phyloP scores from a whole-genome alignment of 2,329 filamentous ascomycete species.

The Clonostachys sp. region DNA sequence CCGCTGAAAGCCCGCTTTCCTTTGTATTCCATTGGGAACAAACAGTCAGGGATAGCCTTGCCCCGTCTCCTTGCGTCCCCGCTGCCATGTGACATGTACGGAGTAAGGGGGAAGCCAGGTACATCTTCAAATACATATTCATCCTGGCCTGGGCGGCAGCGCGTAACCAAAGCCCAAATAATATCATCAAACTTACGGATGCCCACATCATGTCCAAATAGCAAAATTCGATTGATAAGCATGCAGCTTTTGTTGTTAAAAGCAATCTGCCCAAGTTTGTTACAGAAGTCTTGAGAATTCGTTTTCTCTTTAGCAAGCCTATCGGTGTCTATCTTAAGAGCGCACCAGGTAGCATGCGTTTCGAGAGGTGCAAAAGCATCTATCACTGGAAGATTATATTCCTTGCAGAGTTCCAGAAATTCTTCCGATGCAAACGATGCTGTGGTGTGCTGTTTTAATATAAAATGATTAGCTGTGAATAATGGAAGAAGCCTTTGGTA shows the following conservation, averaged over 20 bases:
- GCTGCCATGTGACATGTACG: slow-evolving; percentile 39
- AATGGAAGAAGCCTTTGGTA: neutral
- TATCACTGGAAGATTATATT: slow-evolving; percentile 31
- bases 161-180: slow-evolving; percentile 41
- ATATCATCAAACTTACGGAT: slow-evolving; percentile 38
- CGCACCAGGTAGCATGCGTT: slow-evolving; percentile 41
- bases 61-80: slow-evolving; percentile 24
- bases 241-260: slow-evolving; percentile 33
- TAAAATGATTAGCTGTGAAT: neutral
- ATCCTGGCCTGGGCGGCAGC: slow-evolving; percentile 36
- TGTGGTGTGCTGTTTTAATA: slow-evolving; percentile 21
- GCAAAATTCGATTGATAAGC: slow-evolving; percentile 34
- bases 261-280: slow-evolving; percentile 33
- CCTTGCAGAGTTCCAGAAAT: slow-evolving; percentile 27
- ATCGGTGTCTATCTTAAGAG: slow-evolving; percentile 50
- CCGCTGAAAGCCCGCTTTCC: slow-evolving; percentile 20
- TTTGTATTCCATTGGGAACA: slow-evolving; percentile 36
- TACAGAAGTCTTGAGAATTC: slow-evolving; percentile 28
- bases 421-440: slow-evolving; percentile 36
- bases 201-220: slow-evolving; percentile 45
- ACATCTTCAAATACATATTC: slow-evolving; percentile 40
- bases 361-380: slow-evolving; percentile 39
- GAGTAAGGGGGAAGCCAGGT: slow-evolving; percentile 34
- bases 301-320: slow-evolving; percentile 52
- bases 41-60: slow-evolving; percentile 38